These are phyloP conservation scores for Leccinum sublutescens DNA, from an alignment of 768 basidiomycete species.

Conservation along the genomic window DNA sequence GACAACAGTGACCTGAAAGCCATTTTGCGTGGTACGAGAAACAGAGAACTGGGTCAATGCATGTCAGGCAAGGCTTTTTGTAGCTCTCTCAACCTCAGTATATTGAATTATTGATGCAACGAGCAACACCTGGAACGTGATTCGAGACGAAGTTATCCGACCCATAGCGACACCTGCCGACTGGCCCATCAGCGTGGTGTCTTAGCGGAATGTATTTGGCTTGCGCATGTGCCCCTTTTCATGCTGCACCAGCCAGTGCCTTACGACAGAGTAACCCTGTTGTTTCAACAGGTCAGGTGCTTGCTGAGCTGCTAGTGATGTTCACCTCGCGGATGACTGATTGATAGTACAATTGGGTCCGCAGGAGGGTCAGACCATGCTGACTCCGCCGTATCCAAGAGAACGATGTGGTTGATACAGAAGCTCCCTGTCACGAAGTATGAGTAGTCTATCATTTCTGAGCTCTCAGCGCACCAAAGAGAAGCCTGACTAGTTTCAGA, in stretches of 20 bases:
- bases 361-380: too few relatives aligned
- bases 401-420: not conserved
- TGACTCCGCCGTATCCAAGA: not conserved
- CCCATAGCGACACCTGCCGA: not conserved
- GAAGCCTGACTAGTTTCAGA: not conserved
- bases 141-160: not conserved
- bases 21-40: conserved; percentile 12
- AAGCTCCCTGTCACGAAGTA: not conserved
- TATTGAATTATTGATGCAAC: not conserved
- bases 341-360: too few relatives aligned
- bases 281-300: too few relatives aligned
- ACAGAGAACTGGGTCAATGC: not conserved
- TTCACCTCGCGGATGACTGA: not conserved
- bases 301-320: not conserved
- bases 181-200: not conserved
- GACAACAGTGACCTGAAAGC: conserved; percentile 14
- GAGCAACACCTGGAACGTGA: conserved; percentile 8
- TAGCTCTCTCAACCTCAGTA: not conserved
- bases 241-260: not conserved
- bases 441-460: too few relatives aligned
- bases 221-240: not conserved
- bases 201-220: not conserved
- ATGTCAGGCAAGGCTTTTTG: conserved; percentile 9
- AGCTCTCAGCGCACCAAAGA: too few relatives aligned
- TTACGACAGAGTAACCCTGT: too few relatives aligned